Base-by-base conservation (phyloP, 164 flowering plant genomes). In the Magnolia sinica region DNA sequence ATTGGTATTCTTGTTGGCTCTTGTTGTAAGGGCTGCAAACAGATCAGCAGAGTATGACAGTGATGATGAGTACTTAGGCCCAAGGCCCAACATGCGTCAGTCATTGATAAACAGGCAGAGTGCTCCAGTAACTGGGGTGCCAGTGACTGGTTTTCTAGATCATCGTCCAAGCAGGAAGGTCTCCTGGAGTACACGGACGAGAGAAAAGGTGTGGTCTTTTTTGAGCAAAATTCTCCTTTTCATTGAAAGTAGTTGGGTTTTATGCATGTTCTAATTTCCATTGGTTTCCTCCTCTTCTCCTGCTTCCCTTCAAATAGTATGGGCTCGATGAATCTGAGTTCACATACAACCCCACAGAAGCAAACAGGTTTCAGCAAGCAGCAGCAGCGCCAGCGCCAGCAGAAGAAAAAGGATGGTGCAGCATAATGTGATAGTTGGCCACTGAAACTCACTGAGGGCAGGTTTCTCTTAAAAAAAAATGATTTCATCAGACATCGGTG, bases 101-200 rank as follows among this genome's bases (percentile, higher is more conserved):
- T 95, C 95, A 55, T 79, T 93, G 83, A 79, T 91, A 77, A 85
- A 77, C 78, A 81, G 91, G 78, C 87, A 85, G 75, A 78, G 90
- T 45, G 83, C 29, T 81, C 89, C 92, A 22, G 89, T 88, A 14
- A 76, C 95, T 68, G 94, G 95, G 69, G 87, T 83, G 23, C 91
- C 96, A 73, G 93, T 81, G 70, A 77, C 91, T 80, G 89, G 86
- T 7, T 14, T 85, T 63, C 81, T 85, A 71, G 98, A 93, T 81
- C 87, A 87, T 70, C 91, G 92, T 14, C 87, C 89, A 1, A 80
- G 81, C 80, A 89, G 98, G 84, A 91, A 79, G 77, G 96, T 91
- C 86, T 93, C 96, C 72, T 93, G 98, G 98, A 92, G 98, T 82
- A 71, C 91, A 75, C 88, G 98, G 10, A 89, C 92, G 96, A 85